Base-by-base conservation (phyloP, 257 asterid species). In the Rehmannia glutinosa region DNA sequence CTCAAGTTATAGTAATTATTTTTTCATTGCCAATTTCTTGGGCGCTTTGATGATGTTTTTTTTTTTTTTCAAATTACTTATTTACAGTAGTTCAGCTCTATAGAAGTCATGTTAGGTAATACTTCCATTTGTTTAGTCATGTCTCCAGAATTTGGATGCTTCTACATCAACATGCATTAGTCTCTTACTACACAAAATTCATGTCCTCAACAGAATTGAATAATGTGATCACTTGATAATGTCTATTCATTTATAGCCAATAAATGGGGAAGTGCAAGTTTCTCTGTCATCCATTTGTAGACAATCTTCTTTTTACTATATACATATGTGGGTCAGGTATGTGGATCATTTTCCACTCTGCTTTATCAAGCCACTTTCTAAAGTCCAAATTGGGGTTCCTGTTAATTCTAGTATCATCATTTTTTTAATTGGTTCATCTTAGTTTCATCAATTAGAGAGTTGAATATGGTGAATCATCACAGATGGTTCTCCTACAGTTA, bases 41-140 rank as follows among this genome's bases (percentile, higher is more conserved):
- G 83, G 0, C 5, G 5, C 32, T 42, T 41, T 20, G 1, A 8
- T 8, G 15, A 25, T 28, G n/a, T n/a, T n/a, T n/a, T n/a, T n/a
- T n/a, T n/a, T n/a, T n/a, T n/a, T n/a, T n/a, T n/a, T n/a, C n/a
- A n/a, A n/a, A n/a, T n/a, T 30, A 10, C 36, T 35, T 35, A 6
- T 32, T 8, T 32, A 50, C 9, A 24, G 15, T 36, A 21, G 25
- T 47, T 50, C 38, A 49, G 43, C 38, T 69, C 17, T 25, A n/a
- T 53, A 25, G 12, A 17, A 12, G 33, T 20, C 46, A 32, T 62
- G 46, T 23, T 19, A 12, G 27, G 25, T 71, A 64, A 28, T n/a
- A 49, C 71, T 67, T 72, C 49, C 61, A 41, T 6, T 50, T 52
- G 51, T 50, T 72, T 65, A 49, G 49, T 73, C 52, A 27, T 64